These are phyloP conservation scores for Solanum phureja DNA, from an alignment of 257 asterid genomes.

Conservation along the genomic window DNA sequence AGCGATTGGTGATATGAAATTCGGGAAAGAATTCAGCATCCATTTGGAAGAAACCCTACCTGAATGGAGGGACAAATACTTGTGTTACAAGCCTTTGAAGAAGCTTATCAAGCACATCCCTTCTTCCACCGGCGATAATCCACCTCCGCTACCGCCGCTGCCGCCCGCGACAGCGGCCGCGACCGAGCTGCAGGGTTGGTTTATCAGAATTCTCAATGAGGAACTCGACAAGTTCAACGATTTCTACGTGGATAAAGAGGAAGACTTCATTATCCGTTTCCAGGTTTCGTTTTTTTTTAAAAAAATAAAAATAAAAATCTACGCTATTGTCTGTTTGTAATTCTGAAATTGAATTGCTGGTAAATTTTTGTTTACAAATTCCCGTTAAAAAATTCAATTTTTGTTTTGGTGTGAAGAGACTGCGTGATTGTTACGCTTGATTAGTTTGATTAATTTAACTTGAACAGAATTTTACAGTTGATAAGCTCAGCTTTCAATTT, in stretches of 20 bases:
- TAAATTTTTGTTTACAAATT: not conserved
- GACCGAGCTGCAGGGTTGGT: slow-evolving; percentile 44
- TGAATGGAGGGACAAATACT: slow-evolving; percentile 81
- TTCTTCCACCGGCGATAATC: not conserved
- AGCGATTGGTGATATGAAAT: slow-evolving; percentile 40
- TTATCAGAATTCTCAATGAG: slow-evolving; percentile 50
- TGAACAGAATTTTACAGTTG: not conserved
- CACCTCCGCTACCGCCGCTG: not conserved
- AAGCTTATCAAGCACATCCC: slow-evolving; percentile 67
- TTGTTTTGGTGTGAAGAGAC: not conserved
- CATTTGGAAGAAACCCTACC: slow-evolving; percentile 84
- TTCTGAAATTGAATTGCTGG: not conserved
- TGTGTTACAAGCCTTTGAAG: slow-evolving; percentile 77
- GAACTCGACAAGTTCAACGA: slow-evolving; percentile 87
- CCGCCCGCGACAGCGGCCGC: slow-evolving; percentile 19
- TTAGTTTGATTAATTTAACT: not conserved
- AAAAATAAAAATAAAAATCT: not conserved
- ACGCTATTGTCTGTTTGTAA: not conserved
- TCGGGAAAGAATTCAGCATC: slow-evolving; percentile 63
- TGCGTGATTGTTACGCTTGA: not conserved
- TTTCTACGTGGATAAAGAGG: slow-evolving; percentile 96
- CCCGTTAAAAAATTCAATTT: not conserved
- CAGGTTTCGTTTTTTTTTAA: slow-evolving; percentile 34
- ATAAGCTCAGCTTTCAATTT: not conserved
- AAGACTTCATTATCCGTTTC: slow-evolving; percentile 67